These are phyloP conservation scores for Nicotiana attenuata DNA, from an alignment of 257 asterid genomes.

Conservation along the genomic window DNA sequence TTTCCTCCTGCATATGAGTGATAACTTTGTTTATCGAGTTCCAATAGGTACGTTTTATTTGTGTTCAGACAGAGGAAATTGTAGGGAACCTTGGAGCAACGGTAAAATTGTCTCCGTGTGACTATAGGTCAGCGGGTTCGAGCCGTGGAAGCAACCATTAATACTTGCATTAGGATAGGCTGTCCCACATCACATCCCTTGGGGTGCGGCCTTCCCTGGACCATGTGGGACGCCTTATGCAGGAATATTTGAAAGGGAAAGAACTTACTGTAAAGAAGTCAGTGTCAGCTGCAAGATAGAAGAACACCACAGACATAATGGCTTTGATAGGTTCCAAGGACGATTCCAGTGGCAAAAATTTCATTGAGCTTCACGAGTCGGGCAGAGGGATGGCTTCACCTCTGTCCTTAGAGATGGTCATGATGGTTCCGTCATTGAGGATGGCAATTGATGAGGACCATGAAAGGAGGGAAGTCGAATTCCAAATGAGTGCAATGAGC, in stretches of 20 bases:
- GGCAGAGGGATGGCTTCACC: slow-evolving; percentile 40
- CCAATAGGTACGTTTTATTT: background rate
- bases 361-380: slow-evolving; percentile 34
- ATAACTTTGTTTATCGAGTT: background rate
- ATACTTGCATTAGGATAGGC: no score
- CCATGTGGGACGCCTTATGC: no score
- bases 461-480: slow-evolving; percentile 44
- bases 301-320: slow-evolving; percentile 31
- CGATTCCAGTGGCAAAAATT: slow-evolving; percentile 33
- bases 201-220: no score
- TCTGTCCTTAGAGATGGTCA: slow-evolving; percentile 40
- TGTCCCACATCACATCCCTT: no score
- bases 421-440: slow-evolving; percentile 43
- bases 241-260: background rate
- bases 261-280: slow-evolving; percentile 29
- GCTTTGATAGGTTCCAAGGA: slow-evolving; percentile 36
- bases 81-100: no score
- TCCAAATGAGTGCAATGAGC: slow-evolving; percentile 38
- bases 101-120: no score
- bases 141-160: no score
- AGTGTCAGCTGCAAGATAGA: slow-evolving; percentile 26
- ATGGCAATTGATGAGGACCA: slow-evolving; percentile 46
- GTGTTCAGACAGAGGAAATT: background rate
- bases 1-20: slow-evolving; percentile 20
- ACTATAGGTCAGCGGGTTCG: no score